Evolutionary conservation across 306 rosid genomes (phyloP).

Genomic region (Quercus agrifolia): DNA sequence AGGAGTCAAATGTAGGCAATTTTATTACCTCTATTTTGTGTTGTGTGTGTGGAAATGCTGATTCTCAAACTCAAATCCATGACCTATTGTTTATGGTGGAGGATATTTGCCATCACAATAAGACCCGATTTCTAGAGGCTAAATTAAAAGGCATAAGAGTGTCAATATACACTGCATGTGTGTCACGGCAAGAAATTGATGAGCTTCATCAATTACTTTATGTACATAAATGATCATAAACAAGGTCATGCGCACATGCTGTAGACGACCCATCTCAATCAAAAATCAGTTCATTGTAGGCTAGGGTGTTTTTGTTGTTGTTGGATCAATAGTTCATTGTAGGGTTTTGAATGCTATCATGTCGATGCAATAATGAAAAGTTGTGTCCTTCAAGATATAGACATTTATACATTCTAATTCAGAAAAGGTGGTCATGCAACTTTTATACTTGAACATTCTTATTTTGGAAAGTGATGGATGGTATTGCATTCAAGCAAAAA

Average conservation of each 20-base stretch:
- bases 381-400: neutral
- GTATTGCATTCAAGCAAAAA: neutral
- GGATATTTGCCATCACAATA: no score
- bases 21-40: no score
- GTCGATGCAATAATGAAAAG: neutral
- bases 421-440: neutral
- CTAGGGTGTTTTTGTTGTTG: no score
- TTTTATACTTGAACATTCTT: neutral
- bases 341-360: constrained; percentile 4
- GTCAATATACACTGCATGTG: no score
- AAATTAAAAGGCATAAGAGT: no score
- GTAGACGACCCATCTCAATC: neutral
- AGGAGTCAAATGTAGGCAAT: no score
- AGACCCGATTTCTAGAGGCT: no score
- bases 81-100: no score
- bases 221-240: neutral
- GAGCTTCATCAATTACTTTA: neutral
- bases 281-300: neutral
- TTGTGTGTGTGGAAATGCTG: no score
- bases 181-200: no score
- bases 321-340: neutral
- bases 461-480: constrained; percentile 10
- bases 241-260: neutral
- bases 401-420: neutral
- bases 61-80: no score